phyloP scores from a whole-genome alignment of 129 eudicot genomes.

The Arctium lappa region DNA sequence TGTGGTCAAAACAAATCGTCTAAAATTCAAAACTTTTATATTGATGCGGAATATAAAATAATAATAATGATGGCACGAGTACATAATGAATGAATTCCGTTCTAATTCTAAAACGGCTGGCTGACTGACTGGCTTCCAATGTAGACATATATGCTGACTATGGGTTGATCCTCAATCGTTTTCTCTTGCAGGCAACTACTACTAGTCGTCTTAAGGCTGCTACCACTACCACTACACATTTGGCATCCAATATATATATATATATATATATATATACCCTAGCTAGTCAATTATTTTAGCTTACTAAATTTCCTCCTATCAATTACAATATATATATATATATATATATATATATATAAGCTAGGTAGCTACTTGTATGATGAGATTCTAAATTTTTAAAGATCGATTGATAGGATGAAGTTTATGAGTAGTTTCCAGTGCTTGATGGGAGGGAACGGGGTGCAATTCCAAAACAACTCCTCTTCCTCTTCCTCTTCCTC shows the following conservation, averaged over 20 bases:
- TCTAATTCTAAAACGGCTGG: conserved; percentile 22
- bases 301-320: neutral
- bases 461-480: neutral
- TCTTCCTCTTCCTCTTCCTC: neutral
- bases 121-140: neutral
- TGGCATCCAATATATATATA: neutral
- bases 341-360: too few relatives aligned
- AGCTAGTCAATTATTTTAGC: neutral
- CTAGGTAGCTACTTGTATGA: neutral
- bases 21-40: neutral
- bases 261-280: neutral
- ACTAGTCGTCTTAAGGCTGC: conserved; percentile 20
- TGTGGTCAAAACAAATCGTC: conserved; percentile 16
- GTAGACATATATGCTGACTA: conserved; percentile 2
- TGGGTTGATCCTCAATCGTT: conserved; percentile 4
- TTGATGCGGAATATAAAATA: conserved; percentile 12
- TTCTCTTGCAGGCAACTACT: neutral
- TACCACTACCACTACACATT: neutral
- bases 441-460: conserved; percentile 31
- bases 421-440: conserved; percentile 25
- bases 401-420: conserved; percentile 20
- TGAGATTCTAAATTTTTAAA: neutral
- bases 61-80: neutral
- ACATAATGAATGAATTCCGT: neutral
- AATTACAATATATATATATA: too few relatives aligned